phyloP scores from a whole-genome alignment of 2,329 filamentous ascomycete species.

The Apiospora hydei region DNA sequence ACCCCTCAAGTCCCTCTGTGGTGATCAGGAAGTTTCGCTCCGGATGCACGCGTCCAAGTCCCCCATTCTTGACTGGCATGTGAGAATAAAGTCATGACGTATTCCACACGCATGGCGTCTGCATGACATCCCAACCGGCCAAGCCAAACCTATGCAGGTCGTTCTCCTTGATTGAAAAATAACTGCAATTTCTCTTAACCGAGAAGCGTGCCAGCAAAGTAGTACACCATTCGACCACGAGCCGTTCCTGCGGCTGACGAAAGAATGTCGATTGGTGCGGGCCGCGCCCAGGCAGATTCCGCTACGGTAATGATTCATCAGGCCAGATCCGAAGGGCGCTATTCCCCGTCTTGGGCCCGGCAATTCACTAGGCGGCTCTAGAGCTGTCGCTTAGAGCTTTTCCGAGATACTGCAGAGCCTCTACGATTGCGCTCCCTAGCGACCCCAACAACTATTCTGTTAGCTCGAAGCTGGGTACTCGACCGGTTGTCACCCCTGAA shows the following conservation, averaged over 20 bases:
- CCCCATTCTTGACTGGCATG: not conserved
- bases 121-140: not conserved
- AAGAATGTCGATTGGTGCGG: not conserved
- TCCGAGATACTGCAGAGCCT: not conserved
- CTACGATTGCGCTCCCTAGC: not conserved
- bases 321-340: not conserved
- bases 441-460: not conserved
- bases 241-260: not conserved
- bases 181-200: no score
- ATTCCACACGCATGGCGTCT: conserved; percentile 15
- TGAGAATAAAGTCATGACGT: conserved; percentile 28
- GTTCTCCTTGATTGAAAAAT: no score
- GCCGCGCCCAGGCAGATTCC: not conserved
- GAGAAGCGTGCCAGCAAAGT: no score
- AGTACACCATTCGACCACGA: not conserved
- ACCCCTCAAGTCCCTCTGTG: not conserved
- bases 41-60: not conserved
- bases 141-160: not conserved
- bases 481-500: not conserved
- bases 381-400: not conserved
- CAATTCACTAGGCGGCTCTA: not conserved
- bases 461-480: not conserved
- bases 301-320: conserved; percentile 1
- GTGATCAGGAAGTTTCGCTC: not conserved
- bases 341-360: not conserved